phyloP scores from a whole-genome alignment of 2,329 filamentous ascomycete genomes.

The Sporothrix variecibatus region DNA sequence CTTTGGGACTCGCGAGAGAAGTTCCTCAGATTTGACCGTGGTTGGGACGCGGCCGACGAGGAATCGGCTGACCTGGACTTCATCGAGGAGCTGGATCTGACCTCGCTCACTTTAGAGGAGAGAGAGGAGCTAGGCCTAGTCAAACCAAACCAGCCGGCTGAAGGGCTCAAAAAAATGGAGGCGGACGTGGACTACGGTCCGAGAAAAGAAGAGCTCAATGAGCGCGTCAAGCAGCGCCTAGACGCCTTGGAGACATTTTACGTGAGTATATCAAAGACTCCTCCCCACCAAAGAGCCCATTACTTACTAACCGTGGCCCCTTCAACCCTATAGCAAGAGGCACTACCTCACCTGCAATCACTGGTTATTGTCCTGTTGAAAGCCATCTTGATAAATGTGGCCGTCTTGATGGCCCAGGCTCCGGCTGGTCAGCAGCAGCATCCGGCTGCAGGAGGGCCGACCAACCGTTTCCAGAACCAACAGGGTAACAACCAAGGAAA shows the following conservation, averaged over 20 bases:
- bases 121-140: conserved; percentile 51
- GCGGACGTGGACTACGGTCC: conserved; percentile 54
- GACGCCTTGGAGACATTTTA: conserved; percentile 81
- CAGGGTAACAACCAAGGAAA: conserved; percentile 37
- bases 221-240: conserved; percentile 65
- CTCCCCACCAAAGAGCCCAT: neutral
- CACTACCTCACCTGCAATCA: conserved; percentile 85
- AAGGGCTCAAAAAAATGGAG: neutral
- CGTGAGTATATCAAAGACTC: conserved; percentile 51
- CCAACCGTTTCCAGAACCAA: conserved; percentile 34
- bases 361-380: conserved; percentile 90
- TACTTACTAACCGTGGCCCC: neutral
- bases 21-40: conserved; percentile 89
- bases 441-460: conserved; percentile 44
- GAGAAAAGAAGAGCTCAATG: conserved; percentile 48
- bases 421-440: conserved; percentile 49
- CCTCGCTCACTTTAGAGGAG: conserved; percentile 43
- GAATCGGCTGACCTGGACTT: conserved; percentile 42
- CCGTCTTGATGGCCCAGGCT: conserved; percentile 70
- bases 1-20: conserved; percentile 91
- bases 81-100: conserved; percentile 44
- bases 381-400: conserved; percentile 83
- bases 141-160: conserved; percentile 38
- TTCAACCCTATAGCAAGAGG: conserved; percentile 57
- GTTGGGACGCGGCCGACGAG: conserved; percentile 63